Conservation (phyloP, 495 filamentous ascomycete genomes). For the Aspergillus egyptiacus region DNA sequence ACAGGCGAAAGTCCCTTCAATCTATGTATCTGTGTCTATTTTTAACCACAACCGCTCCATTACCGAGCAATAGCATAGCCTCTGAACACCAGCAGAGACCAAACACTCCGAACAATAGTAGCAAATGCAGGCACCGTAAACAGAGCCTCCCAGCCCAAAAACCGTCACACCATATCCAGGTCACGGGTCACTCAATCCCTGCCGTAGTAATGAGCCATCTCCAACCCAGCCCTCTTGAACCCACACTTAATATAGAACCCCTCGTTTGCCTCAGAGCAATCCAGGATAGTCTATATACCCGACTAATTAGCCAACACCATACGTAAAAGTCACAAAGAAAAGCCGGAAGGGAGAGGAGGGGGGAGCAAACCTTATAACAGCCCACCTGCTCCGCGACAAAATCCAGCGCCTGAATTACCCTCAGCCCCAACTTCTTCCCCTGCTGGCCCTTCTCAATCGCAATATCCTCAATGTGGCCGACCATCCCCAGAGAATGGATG, state of each 20-base stretch:
- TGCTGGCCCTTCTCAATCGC: slow-evolving; percentile 90
- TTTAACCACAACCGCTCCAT: not conserved
- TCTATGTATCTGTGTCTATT: slow-evolving; percentile 9
- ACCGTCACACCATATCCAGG: too few species aligned
- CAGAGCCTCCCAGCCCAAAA: too few species aligned
- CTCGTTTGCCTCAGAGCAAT: slow-evolving; percentile 81
- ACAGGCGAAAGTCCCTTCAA: too few species aligned
- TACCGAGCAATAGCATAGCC: not conserved
- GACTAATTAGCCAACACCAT: slow-evolving; percentile 5
- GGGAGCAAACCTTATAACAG: slow-evolving; percentile 74
- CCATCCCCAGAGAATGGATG: slow-evolving; percentile 46
- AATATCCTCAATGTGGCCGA: slow-evolving; percentile 99
- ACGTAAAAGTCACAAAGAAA: not conserved
- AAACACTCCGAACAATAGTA: not conserved
- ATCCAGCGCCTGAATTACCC: slow-evolving; percentile 92
- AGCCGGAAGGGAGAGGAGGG: not conserved
- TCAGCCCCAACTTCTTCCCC: slow-evolving; percentile 89
- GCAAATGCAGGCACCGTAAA: too few species aligned
- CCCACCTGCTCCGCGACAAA: slow-evolving; percentile 76
- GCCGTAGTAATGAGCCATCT: slow-evolving; percentile 92
- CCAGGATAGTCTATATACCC: slow-evolving; percentile 55
- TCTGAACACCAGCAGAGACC: slow-evolving; percentile 8
- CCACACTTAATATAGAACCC: slow-evolving; percentile 99
- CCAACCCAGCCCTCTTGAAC: slow-evolving; percentile 83
- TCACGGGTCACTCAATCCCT: not conserved